phyloP scores from a whole-genome alignment of 805 yeast genomes.

The Wickerhamiella domercqiae region DNA sequence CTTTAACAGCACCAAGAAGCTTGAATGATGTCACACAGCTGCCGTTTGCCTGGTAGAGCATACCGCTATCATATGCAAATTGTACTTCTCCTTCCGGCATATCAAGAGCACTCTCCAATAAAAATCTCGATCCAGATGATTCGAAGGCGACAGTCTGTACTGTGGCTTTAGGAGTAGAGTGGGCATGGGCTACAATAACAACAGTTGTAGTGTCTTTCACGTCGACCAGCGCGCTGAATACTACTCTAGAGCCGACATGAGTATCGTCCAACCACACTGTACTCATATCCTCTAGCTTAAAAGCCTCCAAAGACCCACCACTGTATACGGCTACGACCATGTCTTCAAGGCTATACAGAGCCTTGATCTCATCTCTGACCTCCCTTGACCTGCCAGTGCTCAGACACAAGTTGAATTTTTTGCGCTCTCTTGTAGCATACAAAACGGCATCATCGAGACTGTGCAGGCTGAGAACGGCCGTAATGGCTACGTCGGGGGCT shows the following conservation, averaged over 20 bases:
- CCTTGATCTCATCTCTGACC: slow-evolving; percentile 6
- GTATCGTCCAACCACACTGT: slow-evolving; percentile 3
- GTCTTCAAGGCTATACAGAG: slow-evolving; percentile 4
- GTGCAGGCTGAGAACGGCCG: slow-evolving; percentile 14
- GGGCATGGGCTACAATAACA: neutral
- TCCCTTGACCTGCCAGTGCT: slow-evolving; percentile 2
- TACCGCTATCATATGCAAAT: slow-evolving; percentile 6
- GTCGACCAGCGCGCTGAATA: slow-evolving; percentile 5
- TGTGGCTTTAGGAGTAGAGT: neutral
- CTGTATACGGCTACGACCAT: slow-evolving; percentile 3
- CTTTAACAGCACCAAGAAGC: slow-evolving; percentile 5
- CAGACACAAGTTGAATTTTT: slow-evolving; percentile 14
- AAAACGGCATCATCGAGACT: slow-evolving; percentile 2
- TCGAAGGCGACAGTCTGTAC: slow-evolving; percentile 3
- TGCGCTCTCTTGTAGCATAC: slow-evolving; percentile 21
- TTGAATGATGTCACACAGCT: neutral
- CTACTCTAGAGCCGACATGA: neutral
- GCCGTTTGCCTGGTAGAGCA: slow-evolving; percentile 4
- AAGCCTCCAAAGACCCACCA: slow-evolving; percentile 3
- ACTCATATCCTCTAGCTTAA: slow-evolving; percentile 1
- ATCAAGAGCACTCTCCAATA: neutral
- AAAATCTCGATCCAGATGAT: neutral
- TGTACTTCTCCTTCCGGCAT: neutral
- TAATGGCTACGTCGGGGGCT: slow-evolving; percentile 20
- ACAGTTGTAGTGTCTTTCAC: slow-evolving; percentile 1